Percentiles rank a stretch among this genome's conserved stretches.
phyloP scores from a whole-genome alignment of 108 stramenopile genomes.

The Pseudonitzschia delicatissima region DNA sequence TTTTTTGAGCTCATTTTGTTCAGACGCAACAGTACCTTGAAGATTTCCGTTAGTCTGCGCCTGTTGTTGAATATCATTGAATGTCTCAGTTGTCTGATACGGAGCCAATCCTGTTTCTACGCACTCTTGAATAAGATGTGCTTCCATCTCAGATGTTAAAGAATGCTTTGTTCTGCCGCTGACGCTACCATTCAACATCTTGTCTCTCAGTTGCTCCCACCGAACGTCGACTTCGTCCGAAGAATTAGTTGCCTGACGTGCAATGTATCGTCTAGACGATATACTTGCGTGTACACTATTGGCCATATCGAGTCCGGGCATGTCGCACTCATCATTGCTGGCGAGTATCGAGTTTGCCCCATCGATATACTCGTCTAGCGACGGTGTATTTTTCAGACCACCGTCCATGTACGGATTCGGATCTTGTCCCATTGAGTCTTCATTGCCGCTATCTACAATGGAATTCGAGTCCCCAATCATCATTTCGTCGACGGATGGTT shows the following conservation, averaged over 20 bases:
- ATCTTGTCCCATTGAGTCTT: no score
- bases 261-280: no score
- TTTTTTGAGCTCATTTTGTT: not conserved
- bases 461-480: no score
- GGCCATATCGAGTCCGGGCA: no score
- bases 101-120: slow-evolving; percentile 22
- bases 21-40: not conserved
- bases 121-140: slow-evolving; percentile 21
- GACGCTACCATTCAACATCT: not conserved
- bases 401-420: no score
- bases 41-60: not conserved
- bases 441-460: no score
- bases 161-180: not conserved
- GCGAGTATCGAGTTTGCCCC: no score
- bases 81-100: not conserved
- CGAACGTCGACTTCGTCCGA: slow-evolving; percentile 10
- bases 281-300: no score
- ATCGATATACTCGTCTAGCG: no score
- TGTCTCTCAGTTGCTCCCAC: slow-evolving; percentile 10
- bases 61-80: not conserved
- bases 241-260: not conserved
- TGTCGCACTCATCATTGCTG: no score
- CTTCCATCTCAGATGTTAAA: slow-evolving; percentile 4
- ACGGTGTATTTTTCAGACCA: no score
- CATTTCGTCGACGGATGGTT: no score